Evolutionary conservation across 2,329 filamentous ascomycete species (phyloP), one percentile per base, ranked within the genome.

Genomic region (Colletotrichum spaethianum): DNA sequence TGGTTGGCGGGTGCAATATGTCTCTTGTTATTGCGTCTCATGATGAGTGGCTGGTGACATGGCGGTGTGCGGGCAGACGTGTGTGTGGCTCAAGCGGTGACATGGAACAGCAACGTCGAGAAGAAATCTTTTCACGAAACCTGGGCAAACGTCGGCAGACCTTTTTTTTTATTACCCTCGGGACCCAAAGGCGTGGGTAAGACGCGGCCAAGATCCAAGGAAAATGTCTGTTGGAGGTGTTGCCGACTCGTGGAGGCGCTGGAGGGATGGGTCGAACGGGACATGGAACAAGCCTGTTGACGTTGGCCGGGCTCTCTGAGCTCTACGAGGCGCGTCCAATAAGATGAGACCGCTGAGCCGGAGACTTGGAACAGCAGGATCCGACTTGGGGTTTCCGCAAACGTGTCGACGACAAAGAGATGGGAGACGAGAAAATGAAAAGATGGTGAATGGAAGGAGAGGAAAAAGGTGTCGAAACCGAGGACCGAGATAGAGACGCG

Each of bases 151-250:
- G 62, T 36, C 12, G 57, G 23, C 42, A 50, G 28, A 62, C 11
- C 46, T 38, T 52, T 52, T n/a, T n/a, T n/a, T n/a, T n/a, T n/a
- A n/a, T n/a, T 20, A 18, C 11, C 5, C 11, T 23, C 23, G 8
- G 16, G 67, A 59, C 53, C 67, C 67, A 33, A 52, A 26, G 33
- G 20, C 61, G n/a, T 50, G 63, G 68, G 50, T 42, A 18, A 67
- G 63, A 44, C 23, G 63, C 42, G 7, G 40, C 11, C 18, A n/a
- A 57, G 40, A 50, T 57, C 28, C 63, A 67, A 50, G 63, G 68
- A 71, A 71, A 44, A 67, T 52, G 63, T 50, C 48, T 62, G 56
- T 23, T 62, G 55, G 31, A 62, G 48, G 66, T 11, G 64, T 57
- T 52, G 31, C 36, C 42, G 67, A 71, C 63, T 68, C 57, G 64